Percentiles rank a stretch among this genome's conserved stretches.
Conservation (phyloP, 306 rosid genomes). For the Psophocarpus tetragonolobus region DNA sequence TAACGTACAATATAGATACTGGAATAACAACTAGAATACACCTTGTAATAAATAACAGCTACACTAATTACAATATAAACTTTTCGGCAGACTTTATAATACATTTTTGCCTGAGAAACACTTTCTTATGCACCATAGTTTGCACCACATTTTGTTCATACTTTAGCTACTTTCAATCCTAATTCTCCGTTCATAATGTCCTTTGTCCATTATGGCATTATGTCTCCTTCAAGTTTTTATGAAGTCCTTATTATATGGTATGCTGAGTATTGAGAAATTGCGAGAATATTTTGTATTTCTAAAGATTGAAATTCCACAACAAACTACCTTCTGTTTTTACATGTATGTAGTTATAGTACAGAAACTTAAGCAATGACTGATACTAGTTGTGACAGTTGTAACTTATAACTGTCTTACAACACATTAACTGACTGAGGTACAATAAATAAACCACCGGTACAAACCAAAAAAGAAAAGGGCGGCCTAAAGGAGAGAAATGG, state of each 20-base stretch:
- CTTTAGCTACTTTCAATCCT: slow-evolving; percentile 4
- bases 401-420: not conserved
- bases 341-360: not conserved
- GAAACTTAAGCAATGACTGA: not conserved
- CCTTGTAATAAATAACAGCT: not conserved
- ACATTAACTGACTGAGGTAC: not conserved
- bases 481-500: not conserved
- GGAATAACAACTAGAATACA: not conserved
- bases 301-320: not conserved
- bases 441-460: not conserved
- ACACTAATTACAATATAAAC: not conserved
- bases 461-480: not conserved
- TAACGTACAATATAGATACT: not conserved
- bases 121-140: not conserved
- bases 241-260: not conserved
- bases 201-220: slow-evolving; percentile 22
- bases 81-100: slow-evolving; percentile 5
- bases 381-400: not conserved
- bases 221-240: slow-evolving; percentile 19
- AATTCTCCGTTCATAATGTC: slow-evolving; percentile 9
- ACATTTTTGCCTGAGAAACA: not conserved
- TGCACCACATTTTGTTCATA: slow-evolving; percentile 14
- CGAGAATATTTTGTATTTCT: not conserved
- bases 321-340: not conserved
- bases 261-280: not conserved